phyloP scores from a whole-genome alignment of 2,329 filamentous ascomycete genomes.

The Clonostachys rosea region DNA sequence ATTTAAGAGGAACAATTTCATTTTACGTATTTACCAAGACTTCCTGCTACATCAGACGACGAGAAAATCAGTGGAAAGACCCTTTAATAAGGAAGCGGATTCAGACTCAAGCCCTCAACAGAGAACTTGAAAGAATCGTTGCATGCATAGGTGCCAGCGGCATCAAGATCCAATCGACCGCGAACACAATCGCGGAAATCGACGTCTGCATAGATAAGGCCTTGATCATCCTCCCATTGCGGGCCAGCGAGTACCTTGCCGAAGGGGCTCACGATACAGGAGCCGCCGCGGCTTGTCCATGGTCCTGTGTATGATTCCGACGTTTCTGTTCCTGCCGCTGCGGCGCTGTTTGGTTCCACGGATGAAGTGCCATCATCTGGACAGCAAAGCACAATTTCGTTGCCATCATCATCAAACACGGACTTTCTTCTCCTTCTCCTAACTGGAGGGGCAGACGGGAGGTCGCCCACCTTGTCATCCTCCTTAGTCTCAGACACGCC shows the following conservation, averaged over 20 bases:
- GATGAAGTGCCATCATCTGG: slow-evolving; percentile 4
- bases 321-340: slow-evolving; percentile 13
- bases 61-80: too few species aligned
- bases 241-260: slow-evolving; percentile 79
- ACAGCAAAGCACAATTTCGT: slow-evolving; percentile 45
- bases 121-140: slow-evolving; percentile 59
- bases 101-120: slow-evolving; percentile 53
- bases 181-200: slow-evolving; percentile 86
- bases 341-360: neutral
- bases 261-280: slow-evolving; percentile 73
- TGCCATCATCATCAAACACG: slow-evolving; percentile 47
- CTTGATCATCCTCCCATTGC: slow-evolving; percentile 73
- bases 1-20: too few species aligned
- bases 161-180: slow-evolving; percentile 77
- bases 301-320: slow-evolving; percentile 6
- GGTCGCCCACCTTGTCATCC: too few species aligned
- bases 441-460: too few species aligned
- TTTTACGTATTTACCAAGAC: too few species aligned
- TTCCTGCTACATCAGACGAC: too few species aligned
- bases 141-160: slow-evolving; percentile 80
- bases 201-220: slow-evolving; percentile 66
- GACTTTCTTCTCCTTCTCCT: slow-evolving; percentile 25
- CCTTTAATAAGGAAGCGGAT: slow-evolving; percentile 47
- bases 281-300: slow-evolving; percentile 71
- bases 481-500: slow-evolving; percentile 2